Evolutionary conservation across 2,329 filamentous ascomycete genomes (phyloP).

Genomic region (Teratosphaeria nubilosa): DNA sequence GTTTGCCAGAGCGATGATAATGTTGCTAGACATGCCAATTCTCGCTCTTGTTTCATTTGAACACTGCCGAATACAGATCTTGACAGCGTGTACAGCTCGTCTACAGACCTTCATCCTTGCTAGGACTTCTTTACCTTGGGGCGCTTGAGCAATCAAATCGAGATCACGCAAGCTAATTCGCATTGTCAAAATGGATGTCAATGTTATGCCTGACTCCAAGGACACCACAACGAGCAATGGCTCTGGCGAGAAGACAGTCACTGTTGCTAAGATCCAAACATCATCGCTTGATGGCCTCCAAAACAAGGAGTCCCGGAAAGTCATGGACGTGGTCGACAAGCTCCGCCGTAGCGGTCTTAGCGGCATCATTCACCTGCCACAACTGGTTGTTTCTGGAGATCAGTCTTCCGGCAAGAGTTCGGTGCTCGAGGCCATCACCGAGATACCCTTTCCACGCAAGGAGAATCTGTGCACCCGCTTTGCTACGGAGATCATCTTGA

Average conservation of each 20-base stretch:
- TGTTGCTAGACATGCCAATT: neutral
- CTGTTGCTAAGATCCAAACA: neutral
- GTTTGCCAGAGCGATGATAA: neutral
- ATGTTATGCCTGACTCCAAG: neutral
- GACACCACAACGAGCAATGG: neutral
- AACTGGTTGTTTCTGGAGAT: constrained; percentile 47
- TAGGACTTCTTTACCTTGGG: neutral
- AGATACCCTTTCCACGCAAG: constrained; percentile 49
- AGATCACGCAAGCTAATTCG: neutral
- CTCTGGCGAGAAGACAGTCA: neutral
- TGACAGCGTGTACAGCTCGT: neutral
- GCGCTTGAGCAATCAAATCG: neutral
- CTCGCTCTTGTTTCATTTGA: neutral
- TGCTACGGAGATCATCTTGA: constrained; percentile 49
- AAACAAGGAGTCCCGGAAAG: constrained; percentile 32
- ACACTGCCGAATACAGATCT: neutral
- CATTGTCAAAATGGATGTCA: neutral
- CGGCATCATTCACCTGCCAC: constrained; percentile 23
- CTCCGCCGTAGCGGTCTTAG: constrained; percentile 40
- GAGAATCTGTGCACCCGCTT: constrained; percentile 50
- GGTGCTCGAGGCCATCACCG: constrained; percentile 53
- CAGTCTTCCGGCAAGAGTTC: constrained; percentile 56
- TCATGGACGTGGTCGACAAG: constrained; percentile 46
- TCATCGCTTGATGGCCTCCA: constrained; percentile 26
- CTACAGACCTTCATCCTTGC: neutral